phyloP scores from a whole-genome alignment of 176 grass and related monocot genomes.

The Hordeum vulgare region MorexV3_pseudomolecules_assembly NC_058522.1:307379301-307379800 shows the following conservation, averaged over 20 bases:
- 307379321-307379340: slow-evolving; percentile 2
- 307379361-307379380: background rate
- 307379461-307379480: background rate
- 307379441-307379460: background rate
- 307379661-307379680: background rate
- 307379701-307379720: background rate
- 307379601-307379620: slow-evolving; percentile 28
- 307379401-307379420: background rate
- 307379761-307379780: background rate
- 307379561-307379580: background rate
- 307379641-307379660: slow-evolving; percentile 43
- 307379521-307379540: background rate
- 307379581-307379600: slow-evolving; percentile 39
- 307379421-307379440: background rate
- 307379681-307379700: background rate
- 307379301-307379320: slow-evolving; percentile 10
- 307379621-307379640: slow-evolving; percentile 30
- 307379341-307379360: background rate
- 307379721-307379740: background rate
- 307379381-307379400: background rate
- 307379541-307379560: background rate
- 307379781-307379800: background rate
- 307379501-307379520: background rate
- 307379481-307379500: background rate
- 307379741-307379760: background rate